Base-by-base conservation (phyloP, 2,329 filamentous ascomycete species). In the Diaporthe vexans region DNA sequence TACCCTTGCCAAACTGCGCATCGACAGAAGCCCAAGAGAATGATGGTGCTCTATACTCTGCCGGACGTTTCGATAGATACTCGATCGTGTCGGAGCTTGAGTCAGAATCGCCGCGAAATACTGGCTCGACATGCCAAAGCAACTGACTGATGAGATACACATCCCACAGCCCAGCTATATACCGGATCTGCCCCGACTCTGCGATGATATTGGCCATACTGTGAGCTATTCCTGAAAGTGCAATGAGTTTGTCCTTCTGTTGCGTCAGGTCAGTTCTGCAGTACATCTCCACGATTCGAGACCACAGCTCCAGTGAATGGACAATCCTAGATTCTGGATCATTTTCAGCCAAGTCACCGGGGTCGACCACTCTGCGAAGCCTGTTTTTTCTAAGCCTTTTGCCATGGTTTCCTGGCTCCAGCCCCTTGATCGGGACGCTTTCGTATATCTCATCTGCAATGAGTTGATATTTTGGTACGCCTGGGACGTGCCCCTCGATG, bases 191-290 rank as follows among this genome's bases (percentile, higher is more conserved):
- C 15, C 11, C 48, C 40, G 51, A 29, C 13, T 40, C 33, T 3
- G 24, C 54, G 33, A 68, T 29, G 19, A 35, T 26, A 21, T 10
- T 4, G 13, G 72, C 54, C 69, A 76, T 73, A 6, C 46, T 33
- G 4, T 67, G 54, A 33, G 71, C 75, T n/a, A 76, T 67, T 0
- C 75, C 74, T 1, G 71, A 75, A 1, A 76, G 67, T 3, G 75
- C 75, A 46, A 75, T 72, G 11, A 76, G 72, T 43, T 76, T 76
- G 68, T 76, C 74, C 10, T 48, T n/a, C 5, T 9, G 10, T 4
- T 48, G 33, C 4, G 70, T 75, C 29, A 75, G 21, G 54, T 61
- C 10, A 4, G 71, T 57, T 11, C n/a, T 68, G 40, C 61, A 63
- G 21, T 75, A 75, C 35, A 52, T 37, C 33, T 73, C 46, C 1